Evolutionary conservation across 1,139 yeast genomes (phyloP).

Genomic region (Magnusiomyces tetraspermus): DNA sequence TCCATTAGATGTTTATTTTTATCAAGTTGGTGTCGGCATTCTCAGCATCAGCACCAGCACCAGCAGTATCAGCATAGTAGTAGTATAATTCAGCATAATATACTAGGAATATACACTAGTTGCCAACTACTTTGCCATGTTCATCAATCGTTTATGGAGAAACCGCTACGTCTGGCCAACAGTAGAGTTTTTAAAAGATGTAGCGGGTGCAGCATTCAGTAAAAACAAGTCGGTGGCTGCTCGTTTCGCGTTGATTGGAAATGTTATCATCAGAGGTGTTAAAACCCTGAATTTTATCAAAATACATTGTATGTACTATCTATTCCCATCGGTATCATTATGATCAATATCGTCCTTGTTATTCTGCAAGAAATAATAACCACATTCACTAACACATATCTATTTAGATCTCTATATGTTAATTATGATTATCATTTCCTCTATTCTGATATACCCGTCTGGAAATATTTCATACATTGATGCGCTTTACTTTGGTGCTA

Average conservation of each 20-base stretch:
- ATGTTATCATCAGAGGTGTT: neutral
- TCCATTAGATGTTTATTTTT: too few species aligned
- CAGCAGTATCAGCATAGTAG: too few species aligned
- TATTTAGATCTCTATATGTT: constrained; percentile 9
- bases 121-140: neutral
- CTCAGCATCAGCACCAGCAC: too few species aligned
- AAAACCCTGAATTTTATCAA: constrained; percentile 1
- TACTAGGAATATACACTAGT: too few species aligned
- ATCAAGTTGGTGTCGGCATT: too few species aligned
- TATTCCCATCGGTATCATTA: neutral
- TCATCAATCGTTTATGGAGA: neutral
- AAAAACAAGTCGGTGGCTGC: neutral
- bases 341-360: neutral
- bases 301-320: constrained; percentile 1
- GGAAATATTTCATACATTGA: constrained; percentile 63
- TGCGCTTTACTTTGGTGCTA: constrained; percentile 63
- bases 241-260: neutral
- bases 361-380: neutral
- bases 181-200: neutral
- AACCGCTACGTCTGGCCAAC: neutral
- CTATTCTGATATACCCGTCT: constrained; percentile 69
- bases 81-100: too few species aligned
- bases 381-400: neutral
- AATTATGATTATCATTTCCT: constrained; percentile 41
- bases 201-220: neutral